Percentiles rank a stretch among this genome's conserved stretches.
Conservation (phyloP, 2,329 filamentous ascomycete species). For the Xylaria polymorpha region DNA sequence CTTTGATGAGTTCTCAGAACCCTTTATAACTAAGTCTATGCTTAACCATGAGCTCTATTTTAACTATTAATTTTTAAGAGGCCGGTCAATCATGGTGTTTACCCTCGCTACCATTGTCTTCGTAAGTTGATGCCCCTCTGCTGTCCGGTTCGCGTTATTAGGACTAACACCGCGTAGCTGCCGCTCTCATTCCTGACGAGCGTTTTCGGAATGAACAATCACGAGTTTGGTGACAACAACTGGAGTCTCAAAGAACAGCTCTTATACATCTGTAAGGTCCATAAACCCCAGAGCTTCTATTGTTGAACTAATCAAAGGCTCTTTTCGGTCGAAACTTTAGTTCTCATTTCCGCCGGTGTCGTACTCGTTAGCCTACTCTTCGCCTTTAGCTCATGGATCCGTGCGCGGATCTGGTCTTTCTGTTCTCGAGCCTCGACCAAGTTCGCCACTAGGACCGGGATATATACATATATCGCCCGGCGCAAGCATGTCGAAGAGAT, state of each 20-base stretch:
- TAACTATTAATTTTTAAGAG: constrained; percentile 32
- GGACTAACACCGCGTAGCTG: constrained; percentile 41
- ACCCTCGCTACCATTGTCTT: constrained; percentile 61
- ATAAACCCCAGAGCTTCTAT: background rate
- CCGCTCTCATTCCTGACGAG: constrained; percentile 55
- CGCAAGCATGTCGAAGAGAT: constrained; percentile 8
- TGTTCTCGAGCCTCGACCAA: background rate
- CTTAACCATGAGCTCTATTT: background rate
- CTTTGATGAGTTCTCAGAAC: too few species aligned
- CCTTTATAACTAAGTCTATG: too few species aligned
- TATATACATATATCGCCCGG: constrained; percentile 7
- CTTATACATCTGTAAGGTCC: constrained; percentile 44
- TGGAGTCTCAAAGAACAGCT: constrained; percentile 31
- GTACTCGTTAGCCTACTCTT: constrained; percentile 31
- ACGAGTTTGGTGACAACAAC: constrained; percentile 34
- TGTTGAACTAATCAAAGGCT: background rate
- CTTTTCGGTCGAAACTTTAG: too few species aligned
- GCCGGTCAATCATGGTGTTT: constrained; percentile 59
- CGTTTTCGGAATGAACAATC: constrained; percentile 56
- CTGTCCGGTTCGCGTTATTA: too few species aligned
- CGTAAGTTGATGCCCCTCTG: constrained; percentile 46
- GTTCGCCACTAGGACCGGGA: constrained; percentile 6
- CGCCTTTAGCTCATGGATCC: constrained; percentile 21
- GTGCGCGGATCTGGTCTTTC: constrained; percentile 30
- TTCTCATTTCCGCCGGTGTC: constrained; percentile 28